Conservation (phyloP, 139 green algal species). For the Closterium sp. region DNA sequence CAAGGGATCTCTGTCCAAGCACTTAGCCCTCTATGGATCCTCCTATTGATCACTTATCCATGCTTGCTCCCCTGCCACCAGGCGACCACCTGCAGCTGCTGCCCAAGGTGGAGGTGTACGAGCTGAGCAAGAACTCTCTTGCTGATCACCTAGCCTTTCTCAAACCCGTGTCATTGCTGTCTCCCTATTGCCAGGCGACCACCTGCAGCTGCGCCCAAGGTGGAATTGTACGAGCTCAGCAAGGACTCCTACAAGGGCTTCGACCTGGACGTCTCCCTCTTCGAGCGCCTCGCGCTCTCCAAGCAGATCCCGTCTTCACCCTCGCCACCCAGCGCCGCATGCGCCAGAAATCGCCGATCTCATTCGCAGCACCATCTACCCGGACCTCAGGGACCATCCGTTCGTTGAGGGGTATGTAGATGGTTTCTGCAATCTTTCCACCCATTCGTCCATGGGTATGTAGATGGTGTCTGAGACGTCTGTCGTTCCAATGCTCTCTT, state of each 20-base stretch:
- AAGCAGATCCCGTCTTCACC: not conserved
- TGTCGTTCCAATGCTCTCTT: no score
- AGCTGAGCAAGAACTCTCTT: conserved; percentile 54
- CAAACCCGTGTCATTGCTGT: no score
- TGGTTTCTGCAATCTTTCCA: no score
- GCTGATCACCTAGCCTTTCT: no score
- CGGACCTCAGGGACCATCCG: conserved; percentile 49
- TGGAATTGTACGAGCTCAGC: conserved; percentile 66
- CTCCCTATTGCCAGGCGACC: conserved; percentile 53
- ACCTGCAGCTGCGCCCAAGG: conserved; percentile 75
- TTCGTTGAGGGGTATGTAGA: no score
- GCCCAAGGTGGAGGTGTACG: not conserved
- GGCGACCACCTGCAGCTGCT: no score
- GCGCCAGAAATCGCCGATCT: conserved; percentile 60
- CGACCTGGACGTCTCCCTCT: conserved; percentile 67
- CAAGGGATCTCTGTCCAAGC: conserved; percentile 17
- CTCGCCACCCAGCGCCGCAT: conserved; percentile 76
- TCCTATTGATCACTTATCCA: no score
- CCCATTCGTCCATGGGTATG: not conserved
- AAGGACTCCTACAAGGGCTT: conserved; percentile 28
- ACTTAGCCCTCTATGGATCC: not conserved
- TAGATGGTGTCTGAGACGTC: not conserved
- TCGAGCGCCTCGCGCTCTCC: conserved; percentile 68
- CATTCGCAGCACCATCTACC: conserved; percentile 65
- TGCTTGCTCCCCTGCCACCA: no score